Evolutionary conservation across 164 flowering plant species (phyloP).

Genomic region (Liriodendron chinense): DNA sequence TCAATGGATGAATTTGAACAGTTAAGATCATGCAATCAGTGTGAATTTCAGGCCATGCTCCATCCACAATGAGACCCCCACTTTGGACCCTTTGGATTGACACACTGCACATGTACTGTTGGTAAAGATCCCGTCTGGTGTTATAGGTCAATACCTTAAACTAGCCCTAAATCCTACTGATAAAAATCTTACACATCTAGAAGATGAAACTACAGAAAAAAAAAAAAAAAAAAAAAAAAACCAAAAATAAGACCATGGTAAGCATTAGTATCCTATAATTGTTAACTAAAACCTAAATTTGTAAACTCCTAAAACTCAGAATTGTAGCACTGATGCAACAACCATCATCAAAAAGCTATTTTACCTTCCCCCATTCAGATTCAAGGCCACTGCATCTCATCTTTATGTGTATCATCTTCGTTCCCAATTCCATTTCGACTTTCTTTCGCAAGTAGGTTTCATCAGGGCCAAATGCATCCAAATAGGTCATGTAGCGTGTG

Average conservation of each 20-base stretch:
- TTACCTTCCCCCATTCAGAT: slow-evolving; percentile 96
- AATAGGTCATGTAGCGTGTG: slow-evolving; percentile 59
- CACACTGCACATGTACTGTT: background rate
- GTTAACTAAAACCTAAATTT: background rate
- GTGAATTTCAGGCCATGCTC: background rate
- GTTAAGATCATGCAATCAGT: too few relatives aligned
- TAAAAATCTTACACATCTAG: background rate
- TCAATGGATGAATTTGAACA: too few relatives aligned
- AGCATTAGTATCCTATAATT: background rate
- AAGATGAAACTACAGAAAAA: background rate
- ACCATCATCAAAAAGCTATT: background rate
- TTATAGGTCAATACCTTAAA: background rate
- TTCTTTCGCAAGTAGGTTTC: slow-evolving; percentile 76
- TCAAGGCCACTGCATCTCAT: slow-evolving; percentile 82
- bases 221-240: too few relatives aligned
- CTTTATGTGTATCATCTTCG: slow-evolving; percentile 85
- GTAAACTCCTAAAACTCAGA: background rate
- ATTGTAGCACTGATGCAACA: background rate
- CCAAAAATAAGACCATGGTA: background rate
- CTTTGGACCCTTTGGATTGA: too few relatives aligned
- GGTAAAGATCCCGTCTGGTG: background rate
- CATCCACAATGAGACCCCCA: background rate
- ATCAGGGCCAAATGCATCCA: slow-evolving; percentile 84
- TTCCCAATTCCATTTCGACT: slow-evolving; percentile 83
- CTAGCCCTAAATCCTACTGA: background rate